A percentile compares a stretch with the other conserved stretches of the same genome.
These are phyloP conservation scores for Funneliformis mosseae DNA, from an alignment of 192 early-diverging fungal genomes.

Conservation along the genomic window DNA sequence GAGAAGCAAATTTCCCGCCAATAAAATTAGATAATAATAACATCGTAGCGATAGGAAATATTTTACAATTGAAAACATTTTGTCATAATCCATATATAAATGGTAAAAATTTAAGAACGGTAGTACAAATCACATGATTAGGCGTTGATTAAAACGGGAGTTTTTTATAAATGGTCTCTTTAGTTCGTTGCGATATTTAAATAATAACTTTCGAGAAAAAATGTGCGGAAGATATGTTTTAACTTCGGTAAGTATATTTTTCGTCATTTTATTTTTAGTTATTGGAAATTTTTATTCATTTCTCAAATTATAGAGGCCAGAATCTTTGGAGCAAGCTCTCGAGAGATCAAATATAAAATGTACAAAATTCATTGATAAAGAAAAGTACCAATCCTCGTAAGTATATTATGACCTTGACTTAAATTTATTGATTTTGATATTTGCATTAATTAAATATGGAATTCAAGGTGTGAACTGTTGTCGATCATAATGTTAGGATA, in stretches of 20 bases:
- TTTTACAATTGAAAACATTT: too few species aligned
- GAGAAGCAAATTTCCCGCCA: not conserved
- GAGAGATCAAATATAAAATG: not conserved
- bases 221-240: not conserved
- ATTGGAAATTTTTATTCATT: not conserved
- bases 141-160: too few species aligned
- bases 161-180: too few species aligned
- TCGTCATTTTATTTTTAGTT: not conserved
- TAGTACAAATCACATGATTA: too few species aligned
- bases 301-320: not conserved
- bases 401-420: not conserved
- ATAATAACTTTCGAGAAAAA: not conserved
- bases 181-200: not conserved
- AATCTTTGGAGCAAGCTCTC: not conserved
- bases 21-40: constrained; percentile 2
- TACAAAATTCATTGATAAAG: constrained; percentile 2
- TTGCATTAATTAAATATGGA: too few species aligned
- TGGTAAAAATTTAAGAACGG: too few species aligned
- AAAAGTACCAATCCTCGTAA: constrained; percentile 8
- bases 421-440: too few species aligned
- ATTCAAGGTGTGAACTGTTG: too few species aligned
- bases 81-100: too few species aligned
- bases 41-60: not conserved
- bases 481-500: not conserved
- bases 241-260: not conserved